Evolutionary conservation across 148 eudicot species (phyloP), one percentile per base, ranked within the genome.

Genomic region (Persicaria tinctoria): DNA sequence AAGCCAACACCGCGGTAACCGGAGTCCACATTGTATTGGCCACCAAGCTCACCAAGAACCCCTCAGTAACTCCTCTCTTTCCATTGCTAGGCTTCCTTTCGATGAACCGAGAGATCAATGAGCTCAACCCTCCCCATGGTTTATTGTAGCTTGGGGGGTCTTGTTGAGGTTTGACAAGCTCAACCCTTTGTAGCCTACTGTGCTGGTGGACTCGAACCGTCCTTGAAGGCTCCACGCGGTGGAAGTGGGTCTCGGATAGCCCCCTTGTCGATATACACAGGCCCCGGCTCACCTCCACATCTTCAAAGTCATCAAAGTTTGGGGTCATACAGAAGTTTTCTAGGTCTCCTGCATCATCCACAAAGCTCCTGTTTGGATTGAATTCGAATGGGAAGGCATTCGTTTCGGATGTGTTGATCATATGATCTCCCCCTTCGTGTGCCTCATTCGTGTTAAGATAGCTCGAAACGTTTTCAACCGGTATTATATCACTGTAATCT

Each of bases 161-260:
- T 16, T 16, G 59, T 6, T 16, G 16, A 20, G 27, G 32, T n/a
- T 32, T 20, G 64, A 57, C 20, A 32, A 60, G 41, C 13, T 17
- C 5, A 41, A 32, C 72, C 48, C 16, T 68, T 41, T 68, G 49
- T 41, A 13, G 72, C 5, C n/a, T 17, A 1, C 45, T 14, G 18
- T 69, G 72, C 5, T 54, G 87, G 63, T 89, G 86, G 73, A 93
- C 91, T 73, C 78, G 88, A 9, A 93, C 90, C 0, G 83, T 89
- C 69, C 78, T 83, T 1, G 98, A 84, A 49, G 97, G 97, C 69
- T 81, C 84, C 5, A 89, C 80, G 72, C 85, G 90, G 78, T 89
- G 98, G 50, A 89, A 93, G 38, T 78, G 89, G 59, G 97, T 93
- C 54, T 87, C 82, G 9, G 89, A 77, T 18, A 79, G 77, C 78